Evolutionary conservation across 1,139 yeast species (phyloP), one percentile per base, ranked within the genome.

Genomic region (Nakaseomyces kungkrabaensis): DNA sequence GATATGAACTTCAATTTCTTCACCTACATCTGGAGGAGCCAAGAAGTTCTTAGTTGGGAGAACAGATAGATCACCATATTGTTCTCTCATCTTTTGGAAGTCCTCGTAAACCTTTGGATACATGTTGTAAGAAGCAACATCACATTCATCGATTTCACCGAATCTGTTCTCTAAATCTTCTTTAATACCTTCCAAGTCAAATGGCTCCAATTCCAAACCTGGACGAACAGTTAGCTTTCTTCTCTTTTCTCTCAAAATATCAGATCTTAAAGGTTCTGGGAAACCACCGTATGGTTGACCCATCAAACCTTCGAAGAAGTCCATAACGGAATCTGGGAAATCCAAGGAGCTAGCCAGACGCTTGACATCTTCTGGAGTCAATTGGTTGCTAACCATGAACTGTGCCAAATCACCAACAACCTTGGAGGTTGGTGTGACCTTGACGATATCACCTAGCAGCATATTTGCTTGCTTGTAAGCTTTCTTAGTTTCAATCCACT

Each of bases 211-310:
- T 60, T 81, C 80, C 67, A 90, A 80, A 54, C 98, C 99, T 46
- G 99, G 98, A 71, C 98, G 85, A 60, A 77, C 74, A 54, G 81
- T 78, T 70, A 92, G 80, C 72, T 89, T 88, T 71, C 86, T 83
- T 72, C 99, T 85, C 81, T 89, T 90, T 62, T 86, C 86, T 67
- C 79, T 79, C 67, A 92, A 80, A 56, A 92, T 79, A 68, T 90
- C 86, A 46, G 96, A 76, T 73, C 98, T 83, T 70, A 92, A 77
- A 45, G 99, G 98, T 72, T 92, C 99, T 50, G 98, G 98, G 95
- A 94, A 92, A 8, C 99, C 99, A 59, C 98, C 98, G 68, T 87
- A 89, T 61, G 99, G 99, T 62, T 92, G 92, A 67, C 99, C 99
- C 89, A 94, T 92, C 66, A 92, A 78, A 61, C 99, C 99, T 74